A percentile compares a stretch with the other conserved stretches of the same genome.
phyloP scores from a whole-genome alignment of 495 filamentous ascomycete genomes.

The Daldinia concentrica region DNA sequence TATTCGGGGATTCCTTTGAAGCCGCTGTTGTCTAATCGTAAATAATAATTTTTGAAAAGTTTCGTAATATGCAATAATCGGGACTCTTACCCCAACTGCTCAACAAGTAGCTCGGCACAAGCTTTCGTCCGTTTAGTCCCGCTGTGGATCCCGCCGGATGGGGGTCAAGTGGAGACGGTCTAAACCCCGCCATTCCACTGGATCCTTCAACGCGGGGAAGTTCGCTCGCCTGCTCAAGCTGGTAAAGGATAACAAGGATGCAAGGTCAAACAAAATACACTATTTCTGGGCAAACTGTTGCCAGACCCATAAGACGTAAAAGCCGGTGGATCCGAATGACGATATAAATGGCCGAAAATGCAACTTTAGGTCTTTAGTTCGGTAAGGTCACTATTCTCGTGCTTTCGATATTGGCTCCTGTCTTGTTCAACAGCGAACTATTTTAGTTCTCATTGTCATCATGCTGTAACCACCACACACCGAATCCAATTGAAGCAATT shows the following conservation, averaged over 20 bases:
- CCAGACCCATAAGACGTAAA: neutral
- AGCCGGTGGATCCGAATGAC: slow-evolving; percentile 3
- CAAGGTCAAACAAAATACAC: neutral
- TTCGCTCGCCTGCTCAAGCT: neutral
- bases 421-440: neutral
- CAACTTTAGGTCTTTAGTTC: neutral
- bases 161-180: neutral
- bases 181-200: neutral
- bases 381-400: neutral
- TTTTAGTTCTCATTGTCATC: neutral
- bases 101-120: slow-evolving; percentile 2
- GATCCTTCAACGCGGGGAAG: slow-evolving; percentile 7
- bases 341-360: neutral
- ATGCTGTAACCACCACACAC: neutral
- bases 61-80: neutral
- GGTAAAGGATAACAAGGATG: slow-evolving; percentile 1
- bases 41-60: neutral
- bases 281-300: neutral
- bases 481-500: neutral
- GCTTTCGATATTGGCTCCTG: neutral
- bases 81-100: neutral
- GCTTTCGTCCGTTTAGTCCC: neutral
- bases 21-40: neutral
- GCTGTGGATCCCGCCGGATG: neutral
- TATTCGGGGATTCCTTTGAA: neutral